These are phyloP conservation scores for Cytospora piceae DNA, from an alignment of 2,329 filamentous ascomycete genomes.

Conservation along the genomic window DNA sequence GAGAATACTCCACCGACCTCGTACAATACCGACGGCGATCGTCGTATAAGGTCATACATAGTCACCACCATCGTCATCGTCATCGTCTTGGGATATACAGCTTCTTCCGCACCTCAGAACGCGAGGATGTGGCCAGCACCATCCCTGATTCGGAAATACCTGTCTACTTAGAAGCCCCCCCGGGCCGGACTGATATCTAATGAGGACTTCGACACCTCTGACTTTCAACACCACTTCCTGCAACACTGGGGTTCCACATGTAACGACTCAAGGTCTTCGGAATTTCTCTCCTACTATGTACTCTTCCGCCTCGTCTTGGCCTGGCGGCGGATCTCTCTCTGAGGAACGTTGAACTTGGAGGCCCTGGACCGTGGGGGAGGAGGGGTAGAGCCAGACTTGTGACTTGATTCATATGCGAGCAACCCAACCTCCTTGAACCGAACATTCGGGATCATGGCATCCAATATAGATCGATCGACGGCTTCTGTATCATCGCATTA, in stretches of 20 bases:
- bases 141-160: not conserved
- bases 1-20: not conserved
- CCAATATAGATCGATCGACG: conserved; percentile 9
- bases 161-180: not conserved
- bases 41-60: not conserved
- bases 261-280: not conserved
- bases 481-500: conserved; percentile 8
- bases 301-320: not conserved
- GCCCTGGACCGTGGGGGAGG: not conserved
- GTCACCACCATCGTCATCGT: not conserved
- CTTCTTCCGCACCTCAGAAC: not conserved
- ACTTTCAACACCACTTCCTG: not conserved
- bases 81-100: not conserved
- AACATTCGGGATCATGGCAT: conserved; percentile 18
- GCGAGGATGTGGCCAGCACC: not conserved
- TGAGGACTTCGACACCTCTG: not conserved
- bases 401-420: conserved; percentile 20
- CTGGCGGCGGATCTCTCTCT: not conserved
- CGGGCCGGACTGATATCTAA: not conserved
- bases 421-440: conserved; percentile 8
- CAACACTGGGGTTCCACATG: not conserved
- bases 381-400: conserved; percentile 12
- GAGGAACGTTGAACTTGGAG: not conserved
- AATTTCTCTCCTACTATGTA: not conserved
- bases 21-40: not conserved